Percentiles rank a stretch among this genome's conserved stretches.
Conservation (phyloP, 495 filamentous ascomycete genomes). For the Usnea hakonensis region DNA sequence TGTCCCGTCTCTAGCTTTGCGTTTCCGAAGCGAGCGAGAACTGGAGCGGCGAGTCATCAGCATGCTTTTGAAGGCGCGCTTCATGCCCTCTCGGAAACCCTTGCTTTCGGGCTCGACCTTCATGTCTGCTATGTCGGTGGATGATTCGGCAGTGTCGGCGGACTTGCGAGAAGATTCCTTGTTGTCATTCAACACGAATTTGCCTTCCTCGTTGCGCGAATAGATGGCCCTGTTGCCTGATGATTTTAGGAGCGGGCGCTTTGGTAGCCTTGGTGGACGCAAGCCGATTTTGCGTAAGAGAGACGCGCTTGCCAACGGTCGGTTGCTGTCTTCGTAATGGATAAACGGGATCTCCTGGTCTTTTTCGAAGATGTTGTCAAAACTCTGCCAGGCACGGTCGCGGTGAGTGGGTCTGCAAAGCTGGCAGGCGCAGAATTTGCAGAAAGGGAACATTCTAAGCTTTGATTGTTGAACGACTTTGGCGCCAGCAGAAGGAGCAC, state of each 20-base stretch:
- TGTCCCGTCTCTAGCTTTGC: slow-evolving; percentile 5
- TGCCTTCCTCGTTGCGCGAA: slow-evolving; percentile 3
- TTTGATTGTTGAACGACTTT: slow-evolving; percentile 14
- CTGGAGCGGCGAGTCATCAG: slow-evolving; percentile 6
- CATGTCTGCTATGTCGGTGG: slow-evolving; percentile 6
- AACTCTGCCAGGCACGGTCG: slow-evolving; percentile 40
- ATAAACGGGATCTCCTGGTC: slow-evolving; percentile 13
- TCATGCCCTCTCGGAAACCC: slow-evolving; percentile 20
- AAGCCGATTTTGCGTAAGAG: slow-evolving; percentile 6
- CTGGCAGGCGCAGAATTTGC: slow-evolving; percentile 46
- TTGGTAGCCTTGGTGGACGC: neutral
- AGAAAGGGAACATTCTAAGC: slow-evolving; percentile 41
- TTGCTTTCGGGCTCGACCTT: slow-evolving; percentile 17
- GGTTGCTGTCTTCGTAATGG: slow-evolving; percentile 20
- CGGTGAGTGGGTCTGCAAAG: slow-evolving; percentile 38
- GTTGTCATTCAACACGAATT: neutral
- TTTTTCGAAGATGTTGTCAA: slow-evolving; percentile 40
- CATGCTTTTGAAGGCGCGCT: slow-evolving; percentile 20
- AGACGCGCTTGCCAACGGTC: slow-evolving; percentile 15
- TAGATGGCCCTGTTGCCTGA: slow-evolving; percentile 11
- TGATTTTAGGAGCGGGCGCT: slow-evolving; percentile 10
- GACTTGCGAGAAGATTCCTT: neutral
- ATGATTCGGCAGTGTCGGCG: neutral
- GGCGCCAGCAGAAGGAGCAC: neutral
- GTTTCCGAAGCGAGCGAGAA: neutral